phyloP scores from a whole-genome alignment of 164 flowering plant genomes.

The Protea cynaroides region DNA sequence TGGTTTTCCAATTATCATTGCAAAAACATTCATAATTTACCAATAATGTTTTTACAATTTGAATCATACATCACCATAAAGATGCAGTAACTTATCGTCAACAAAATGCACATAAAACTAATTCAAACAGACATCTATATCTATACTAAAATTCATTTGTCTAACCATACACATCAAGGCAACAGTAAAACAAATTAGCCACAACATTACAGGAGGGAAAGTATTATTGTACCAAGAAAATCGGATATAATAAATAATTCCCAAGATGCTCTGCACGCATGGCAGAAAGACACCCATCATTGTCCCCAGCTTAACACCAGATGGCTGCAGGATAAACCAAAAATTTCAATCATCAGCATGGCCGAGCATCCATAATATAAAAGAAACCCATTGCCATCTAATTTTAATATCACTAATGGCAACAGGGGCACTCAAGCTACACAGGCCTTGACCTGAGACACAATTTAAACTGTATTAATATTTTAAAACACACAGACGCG shows the following conservation, averaged over 20 bases:
- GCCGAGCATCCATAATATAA: neutral
- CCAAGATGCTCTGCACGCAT: constrained; percentile 95
- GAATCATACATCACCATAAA: neutral
- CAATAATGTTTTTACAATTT: no score
- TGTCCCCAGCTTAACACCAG: constrained; percentile 69
- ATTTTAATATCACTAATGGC: no score
- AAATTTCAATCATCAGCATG: constrained; percentile 9
- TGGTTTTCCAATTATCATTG: no score
- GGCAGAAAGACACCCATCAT: constrained; percentile 99
- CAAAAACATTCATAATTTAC: no score
- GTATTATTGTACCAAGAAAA: constrained; percentile 76
- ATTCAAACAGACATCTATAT: neutral
- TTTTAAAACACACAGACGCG: no score
- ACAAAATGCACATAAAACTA: neutral
- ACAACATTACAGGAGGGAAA: neutral
- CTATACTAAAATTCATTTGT: neutral
- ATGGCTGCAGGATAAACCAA: constrained; percentile 38
- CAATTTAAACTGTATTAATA: no score
- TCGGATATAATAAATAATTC: constrained; percentile 95
- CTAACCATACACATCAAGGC: no score
- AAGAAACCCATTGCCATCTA: neutral
- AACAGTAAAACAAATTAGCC: no score
- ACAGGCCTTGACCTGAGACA: no score
- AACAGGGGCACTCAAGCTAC: no score
- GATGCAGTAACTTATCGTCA: neutral